Evolutionary conservation across 176 grass and related monocot genomes (phyloP), one percentile per base, ranked within the genome.

Genomic region (Dactylis glomerata): DNA sequence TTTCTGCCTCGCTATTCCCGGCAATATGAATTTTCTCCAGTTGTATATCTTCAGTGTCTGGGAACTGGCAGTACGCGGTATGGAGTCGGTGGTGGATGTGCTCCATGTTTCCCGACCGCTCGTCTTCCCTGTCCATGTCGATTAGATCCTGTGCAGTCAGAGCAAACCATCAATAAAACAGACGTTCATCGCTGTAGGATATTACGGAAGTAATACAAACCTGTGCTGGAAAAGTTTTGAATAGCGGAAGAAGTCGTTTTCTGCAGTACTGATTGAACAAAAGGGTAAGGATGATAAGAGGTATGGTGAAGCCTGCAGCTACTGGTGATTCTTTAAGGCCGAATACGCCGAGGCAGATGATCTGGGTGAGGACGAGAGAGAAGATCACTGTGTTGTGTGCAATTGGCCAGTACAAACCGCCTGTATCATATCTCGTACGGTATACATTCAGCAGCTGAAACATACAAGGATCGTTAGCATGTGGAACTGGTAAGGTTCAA

Each of bases 261-360:
- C 93, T 89, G 83, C 96, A 98, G 33, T 95, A 98, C 74, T 95
- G 91, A 24, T 98, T 94, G 79, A 98, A 98, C 66, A 98, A 76
- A 67, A 98, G 83, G 23, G 96, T 98, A 46, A 93, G 40, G 34
- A 98, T 86, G 63, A 92, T 76, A 68, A 98, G 93, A 68, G 86
- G 93, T 80, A 98, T 80, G 24, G 83, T 95, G 78, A 94, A 98
- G 84, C 87, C 88, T 71, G 91, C 86, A 50, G 89, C 68, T 74
- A 95, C 83, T 20, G 96, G 86, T 38, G 96, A 98, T 86, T 92
- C 68, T 74, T 94, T 98, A 1, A 98, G 79, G 1, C 92, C 87
- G 79, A 98, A 95, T 68, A 98, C 87, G 69, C 93, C 93, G 19
- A 98, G 87, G 77, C 86, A 87, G 34, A 98, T 98, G 66, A 98